Base-by-base conservation (phyloP, 2,329 filamentous ascomycete genomes). In the Fusarium incarnatum region DNA sequence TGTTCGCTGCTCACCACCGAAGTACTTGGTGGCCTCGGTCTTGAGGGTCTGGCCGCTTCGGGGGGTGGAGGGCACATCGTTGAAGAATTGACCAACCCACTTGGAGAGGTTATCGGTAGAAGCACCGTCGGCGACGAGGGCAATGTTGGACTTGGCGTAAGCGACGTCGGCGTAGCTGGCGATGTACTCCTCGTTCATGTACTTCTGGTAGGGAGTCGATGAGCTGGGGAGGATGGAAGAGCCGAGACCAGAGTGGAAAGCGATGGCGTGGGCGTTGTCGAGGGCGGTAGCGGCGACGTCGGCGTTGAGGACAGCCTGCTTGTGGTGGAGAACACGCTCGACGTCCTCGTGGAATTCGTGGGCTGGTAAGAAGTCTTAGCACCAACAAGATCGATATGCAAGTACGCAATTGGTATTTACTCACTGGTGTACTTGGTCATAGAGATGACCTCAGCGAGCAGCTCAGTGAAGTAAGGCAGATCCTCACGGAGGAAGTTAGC, bases 401-500 rank as follows among this genome's bases (percentile, higher is more conserved):
- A 42, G 28, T 46, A 54, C 52, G 58, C 23, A 61, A 41, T 67
- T 40, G 45, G 47, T 34, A 44, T 57, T 65, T 54, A 74, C 89
- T 83, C 83, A 92, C 90, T 86, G 72, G 90, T 89, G 82, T 93
- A 99, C 84, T 94, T 96, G 75, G 95, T 97, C 83, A 93, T 86
- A 67, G 91, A 90, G 77, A 96, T 87, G 77, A 98, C 92, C 86
- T 99, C 97, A 78, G 92, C 94, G 75, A 99, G 88, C 73, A 99
- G 88, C 86, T 99, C 96, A 78, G 94, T 89, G 82, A 97, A 99
- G 89, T 98, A 99, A 75, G 96, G 96, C 74, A 99, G 90, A 81
- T 99, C 94, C 80, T 96, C 91, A 80, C 94, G 91, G 74, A 99
- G 89, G 88, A 99, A 99, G 85, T 92, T 97, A 80, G 96, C 93